Base-by-base conservation (phyloP, 495 filamentous ascomycete genomes). In the Amphirosellinia nigrospora region DNA sequence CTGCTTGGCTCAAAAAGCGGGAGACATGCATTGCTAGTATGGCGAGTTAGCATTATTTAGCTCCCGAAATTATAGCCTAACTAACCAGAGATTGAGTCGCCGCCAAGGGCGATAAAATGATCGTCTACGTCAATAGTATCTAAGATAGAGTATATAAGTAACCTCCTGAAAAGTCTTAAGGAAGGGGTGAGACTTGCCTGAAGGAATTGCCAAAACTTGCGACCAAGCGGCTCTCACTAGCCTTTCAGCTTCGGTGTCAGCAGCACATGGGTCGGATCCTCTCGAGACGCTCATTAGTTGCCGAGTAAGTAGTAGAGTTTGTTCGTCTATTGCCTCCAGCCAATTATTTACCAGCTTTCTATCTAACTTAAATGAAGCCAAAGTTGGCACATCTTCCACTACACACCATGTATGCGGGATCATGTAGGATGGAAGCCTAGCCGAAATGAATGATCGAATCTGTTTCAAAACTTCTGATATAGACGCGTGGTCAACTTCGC, bases 61-160 rank as follows among this genome's bases (percentile, higher is more conserved):
- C 32, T 21, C 8, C 19, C 30, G 32, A 11, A 36, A 36, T 7
- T 13, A 6, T 30, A 38, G 19, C 28, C 10, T 16, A 30, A 21
- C 55, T 59, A n/a, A 59, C 55, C 88, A n/a, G 84, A 82, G 58
- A 91, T 87, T 0, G 89, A 90, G 68, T 91, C 89, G 62, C 88
- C 89, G 28, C 89, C 88, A 11, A 90, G 76, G 11, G 76, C 79
- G 36, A 90, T 75, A 75, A 91, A 91, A 55, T 82, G 83, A 68
- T 86, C 79, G 38, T 83, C 71, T 30, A 82, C 30, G 15, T 78
- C 76, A 52, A 89, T 82, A 16, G 69, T 48, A 6, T 82, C 64
- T 23, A 56, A 16, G 46, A 4, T 6, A 13, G 21, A 41, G 28
- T 3, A 4, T 61, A 15, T 61, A 10, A 61, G 58, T 61, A n/a